Evolutionary conservation across 176 grass and related monocot genomes (phyloP).

Genomic region (Alloteropsis semialata): DNA sequence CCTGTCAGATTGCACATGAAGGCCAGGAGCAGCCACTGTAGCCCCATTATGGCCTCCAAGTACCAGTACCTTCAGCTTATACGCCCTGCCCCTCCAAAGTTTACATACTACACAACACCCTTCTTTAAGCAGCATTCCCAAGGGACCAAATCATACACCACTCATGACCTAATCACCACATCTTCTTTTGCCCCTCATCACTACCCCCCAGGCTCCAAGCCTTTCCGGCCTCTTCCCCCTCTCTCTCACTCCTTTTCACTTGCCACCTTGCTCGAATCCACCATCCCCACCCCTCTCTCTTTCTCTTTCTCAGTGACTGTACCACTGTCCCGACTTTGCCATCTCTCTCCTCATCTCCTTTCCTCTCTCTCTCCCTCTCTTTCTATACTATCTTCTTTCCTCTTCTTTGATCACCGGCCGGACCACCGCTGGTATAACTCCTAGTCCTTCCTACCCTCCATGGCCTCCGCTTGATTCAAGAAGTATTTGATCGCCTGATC

Average conservation of each 20-base stretch:
- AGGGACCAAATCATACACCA: slow-evolving; percentile 86
- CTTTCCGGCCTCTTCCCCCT: slow-evolving; percentile 16
- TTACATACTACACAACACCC: not conserved
- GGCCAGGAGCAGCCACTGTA: slow-evolving; percentile 30
- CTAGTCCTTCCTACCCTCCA: not conserved
- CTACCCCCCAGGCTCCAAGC: slow-evolving; percentile 45
- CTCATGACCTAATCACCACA: slow-evolving; percentile 91
- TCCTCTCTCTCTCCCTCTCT: slow-evolving; percentile 1
- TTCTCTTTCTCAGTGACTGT: slow-evolving; percentile 57
- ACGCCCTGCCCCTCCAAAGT: slow-evolving; percentile 27
- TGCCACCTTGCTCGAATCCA: slow-evolving; percentile 50
- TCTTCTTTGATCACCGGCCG: slow-evolving; percentile 40
- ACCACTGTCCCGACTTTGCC: slow-evolving; percentile 36
- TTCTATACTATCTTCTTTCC: slow-evolving; percentile 29
- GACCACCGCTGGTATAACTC: slow-evolving; percentile 16
- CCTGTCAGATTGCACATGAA: slow-evolving; percentile 38
- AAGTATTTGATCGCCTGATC: slow-evolving; percentile 17
- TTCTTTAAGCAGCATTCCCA: slow-evolving; percentile 57
- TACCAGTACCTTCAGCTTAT: slow-evolving; percentile 34
- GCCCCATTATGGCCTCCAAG: slow-evolving; percentile 40
- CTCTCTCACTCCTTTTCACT: slow-evolving; percentile 41
- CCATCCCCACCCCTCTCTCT: slow-evolving; percentile 19
- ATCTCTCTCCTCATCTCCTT: slow-evolving; percentile 18
- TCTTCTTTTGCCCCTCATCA: slow-evolving; percentile 54
- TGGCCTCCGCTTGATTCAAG: slow-evolving; percentile 3